Evolutionary conservation across 2,329 filamentous ascomycete genomes (phyloP), one percentile per base, ranked within the genome.

Genomic region (Alternaria viburni): DNA sequence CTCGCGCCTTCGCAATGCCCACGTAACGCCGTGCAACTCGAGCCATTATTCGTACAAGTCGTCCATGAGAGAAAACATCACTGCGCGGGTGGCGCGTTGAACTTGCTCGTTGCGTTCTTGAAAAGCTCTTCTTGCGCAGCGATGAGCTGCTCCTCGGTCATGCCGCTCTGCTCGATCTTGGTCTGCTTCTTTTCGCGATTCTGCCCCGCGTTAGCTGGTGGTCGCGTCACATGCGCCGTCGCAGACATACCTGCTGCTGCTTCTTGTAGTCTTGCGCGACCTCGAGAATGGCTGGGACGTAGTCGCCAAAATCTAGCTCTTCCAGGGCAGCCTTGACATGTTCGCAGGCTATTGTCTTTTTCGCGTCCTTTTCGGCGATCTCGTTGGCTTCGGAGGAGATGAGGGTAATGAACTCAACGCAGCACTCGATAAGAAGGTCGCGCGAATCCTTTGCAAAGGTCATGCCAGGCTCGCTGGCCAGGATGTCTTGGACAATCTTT

Each of bases 301-400:
- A 99, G 72, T 97, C 93, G 10, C 90, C 87, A 79, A 98, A 99
- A 2, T 95, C 96, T 19, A 99, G 88, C 74, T 97, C 92, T 73
- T 95, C 92, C 45, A 99, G 87, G 1, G 96, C 96, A 77, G 95
- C 95, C 76, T 95, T 96, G 74, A 99, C 96, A 83, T 99, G 96
- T 75, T 99, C 96, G 80, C 93, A 97, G 12, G 95, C 95, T 73
- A 99, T 99, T 5, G 96, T 99, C 87, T 99, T 99, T 85, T 99
- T 99, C 54, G 94, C 93, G 77, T 99, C 96, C 81, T 97, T 97
- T 80, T 99, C 96, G 12, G 94, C 96, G 69, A 99, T 99, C 75
- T 99, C 96, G 81, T 99, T 99, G 66, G 96, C 96, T 83, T 99
- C 95, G 51, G 93, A 97, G n/a, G 94, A 97, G 72, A 99, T 92